Evolutionary conservation across 2,329 filamentous ascomycete genomes (phyloP).

Genomic region (Chaetomium sp.): DNA sequence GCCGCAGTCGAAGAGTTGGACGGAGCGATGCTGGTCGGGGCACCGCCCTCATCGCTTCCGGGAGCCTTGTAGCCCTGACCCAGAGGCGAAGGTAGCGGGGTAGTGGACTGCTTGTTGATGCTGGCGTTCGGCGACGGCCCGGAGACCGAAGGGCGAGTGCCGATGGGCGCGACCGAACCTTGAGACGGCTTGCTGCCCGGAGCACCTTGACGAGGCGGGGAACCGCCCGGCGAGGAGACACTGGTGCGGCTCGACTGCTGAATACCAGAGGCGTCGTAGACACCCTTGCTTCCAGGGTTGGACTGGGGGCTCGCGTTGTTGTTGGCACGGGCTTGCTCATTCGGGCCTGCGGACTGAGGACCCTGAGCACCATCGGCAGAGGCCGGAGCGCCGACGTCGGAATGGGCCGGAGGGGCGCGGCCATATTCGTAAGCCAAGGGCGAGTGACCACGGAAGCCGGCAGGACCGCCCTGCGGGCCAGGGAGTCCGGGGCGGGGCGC

Average conservation of each 20-base stretch:
- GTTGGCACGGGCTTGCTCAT: slow-evolving; percentile 64
- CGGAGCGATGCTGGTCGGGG: slow-evolving; percentile 24
- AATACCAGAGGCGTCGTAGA: slow-evolving; percentile 51
- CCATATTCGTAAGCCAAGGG: slow-evolving; percentile 68
- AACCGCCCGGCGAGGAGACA: slow-evolving; percentile 77
- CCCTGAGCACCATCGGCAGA: slow-evolving; percentile 34
- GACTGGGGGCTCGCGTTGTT: slow-evolving; percentile 80
- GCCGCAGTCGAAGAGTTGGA: slow-evolving; percentile 45
- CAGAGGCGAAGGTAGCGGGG: slow-evolving; percentile 83
- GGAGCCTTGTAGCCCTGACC: slow-evolving; percentile 61
- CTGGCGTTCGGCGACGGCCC: slow-evolving; percentile 50
- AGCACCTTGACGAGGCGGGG: slow-evolving; percentile 64
- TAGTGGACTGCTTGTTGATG: slow-evolving; percentile 76
- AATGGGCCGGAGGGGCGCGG: slow-evolving; percentile 43
- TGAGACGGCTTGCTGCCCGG: slow-evolving; percentile 49
- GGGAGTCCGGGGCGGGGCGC: slow-evolving; percentile 59
- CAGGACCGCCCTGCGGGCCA: slow-evolving; percentile 54
- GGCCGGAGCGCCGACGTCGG: slow-evolving; percentile 39
- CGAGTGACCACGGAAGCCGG: slow-evolving; percentile 66
- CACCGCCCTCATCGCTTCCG: slow-evolving; percentile 43
- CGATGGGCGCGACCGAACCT: slow-evolving; percentile 79
- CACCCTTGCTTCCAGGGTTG: slow-evolving; percentile 56
- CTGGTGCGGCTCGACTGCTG: slow-evolving; percentile 73
- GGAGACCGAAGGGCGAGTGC: slow-evolving; percentile 66
- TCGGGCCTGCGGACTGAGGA: slow-evolving; percentile 44